phyloP scores from a whole-genome alignment of 2,329 filamentous ascomycete genomes.

The Fusarium gaditjirri region DNA sequence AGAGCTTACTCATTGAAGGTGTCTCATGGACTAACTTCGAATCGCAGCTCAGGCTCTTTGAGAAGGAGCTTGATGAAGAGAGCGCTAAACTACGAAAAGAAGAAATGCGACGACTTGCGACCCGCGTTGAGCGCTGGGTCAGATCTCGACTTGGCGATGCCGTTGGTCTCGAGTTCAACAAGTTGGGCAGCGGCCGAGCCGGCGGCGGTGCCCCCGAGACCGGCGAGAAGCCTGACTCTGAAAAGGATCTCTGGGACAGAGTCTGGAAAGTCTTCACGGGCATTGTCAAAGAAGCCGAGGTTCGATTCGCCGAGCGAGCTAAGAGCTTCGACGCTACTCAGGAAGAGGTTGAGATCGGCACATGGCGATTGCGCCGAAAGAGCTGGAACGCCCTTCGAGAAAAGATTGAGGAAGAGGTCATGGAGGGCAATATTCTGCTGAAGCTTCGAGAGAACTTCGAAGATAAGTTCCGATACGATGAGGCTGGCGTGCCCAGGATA shows the following conservation, averaged over 20 bases:
- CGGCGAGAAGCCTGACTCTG: constrained; percentile 76
- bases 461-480: constrained; percentile 98
- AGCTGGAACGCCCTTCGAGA: constrained; percentile 91
- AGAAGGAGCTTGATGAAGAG: constrained; percentile 91
- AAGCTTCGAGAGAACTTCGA: constrained; percentile 99
- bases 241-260: constrained; percentile 94
- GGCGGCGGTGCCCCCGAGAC: constrained; percentile 83
- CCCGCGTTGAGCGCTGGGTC: constrained; percentile 93
- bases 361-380: constrained; percentile 93
- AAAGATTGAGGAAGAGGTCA: constrained; percentile 96
- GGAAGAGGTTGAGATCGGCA: constrained; percentile 89
- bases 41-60: constrained; percentile 81
- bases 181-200: constrained; percentile 86
- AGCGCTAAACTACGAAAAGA: constrained; percentile 88
- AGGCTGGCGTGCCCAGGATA: constrained; percentile 91
- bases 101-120: constrained; percentile 93
- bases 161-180: constrained; percentile 94
- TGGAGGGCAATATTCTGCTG: constrained; percentile 94
- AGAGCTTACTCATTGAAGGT: constrained; percentile 79
- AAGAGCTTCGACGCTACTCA: constrained; percentile 92
- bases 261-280: constrained; percentile 89
- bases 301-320: constrained; percentile 85
- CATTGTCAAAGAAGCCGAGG: constrained; percentile 86
- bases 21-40: constrained; percentile 89
- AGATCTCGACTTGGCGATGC: constrained; percentile 87